phyloP scores from a whole-genome alignment of 805 yeast species.

The Kluyveromyces aestuarii region DNA sequence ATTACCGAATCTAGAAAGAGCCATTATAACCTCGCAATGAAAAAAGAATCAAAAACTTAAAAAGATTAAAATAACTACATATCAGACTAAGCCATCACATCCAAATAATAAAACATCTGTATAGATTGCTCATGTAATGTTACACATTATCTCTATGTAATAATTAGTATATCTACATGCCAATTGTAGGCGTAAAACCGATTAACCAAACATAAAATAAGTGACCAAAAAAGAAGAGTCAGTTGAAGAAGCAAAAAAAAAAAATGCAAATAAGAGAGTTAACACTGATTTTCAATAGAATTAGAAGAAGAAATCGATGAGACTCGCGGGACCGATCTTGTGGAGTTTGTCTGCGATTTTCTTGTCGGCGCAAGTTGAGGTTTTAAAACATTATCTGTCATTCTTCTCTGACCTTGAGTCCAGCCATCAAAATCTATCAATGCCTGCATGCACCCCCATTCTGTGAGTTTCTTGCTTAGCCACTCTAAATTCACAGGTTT shows the following conservation, averaged over 20 bases:
- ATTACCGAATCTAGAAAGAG: too few relatives aligned
- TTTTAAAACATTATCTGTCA: slow-evolving; percentile 27
- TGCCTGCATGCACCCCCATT: slow-evolving; percentile 99
- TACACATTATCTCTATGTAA: not conserved
- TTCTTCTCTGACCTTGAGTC: slow-evolving; percentile 42
- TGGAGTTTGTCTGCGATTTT: not conserved
- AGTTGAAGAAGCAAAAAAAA: not conserved
- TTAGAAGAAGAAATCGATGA: not conserved
- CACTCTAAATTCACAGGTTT: slow-evolving; percentile 93
- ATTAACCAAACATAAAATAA: not conserved
- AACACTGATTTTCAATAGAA: not conserved
- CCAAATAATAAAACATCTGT: too few relatives aligned
- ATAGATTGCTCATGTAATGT: not conserved
- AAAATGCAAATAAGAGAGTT: not conserved
- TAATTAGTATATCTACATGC: not conserved
- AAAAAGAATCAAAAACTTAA: too few relatives aligned
- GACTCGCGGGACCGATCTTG: not conserved
- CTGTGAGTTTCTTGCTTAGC: slow-evolving; percentile 88
- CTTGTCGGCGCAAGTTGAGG: not conserved
- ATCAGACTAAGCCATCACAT: not conserved
- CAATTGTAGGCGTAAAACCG: not conserved
- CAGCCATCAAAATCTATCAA: slow-evolving; percentile 92
- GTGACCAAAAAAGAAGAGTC: not conserved
- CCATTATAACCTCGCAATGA: too few relatives aligned
- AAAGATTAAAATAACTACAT: too few relatives aligned